phyloP scores from a whole-genome alignment of 345 rosid genomes.

The Punica granatum region DNA sequence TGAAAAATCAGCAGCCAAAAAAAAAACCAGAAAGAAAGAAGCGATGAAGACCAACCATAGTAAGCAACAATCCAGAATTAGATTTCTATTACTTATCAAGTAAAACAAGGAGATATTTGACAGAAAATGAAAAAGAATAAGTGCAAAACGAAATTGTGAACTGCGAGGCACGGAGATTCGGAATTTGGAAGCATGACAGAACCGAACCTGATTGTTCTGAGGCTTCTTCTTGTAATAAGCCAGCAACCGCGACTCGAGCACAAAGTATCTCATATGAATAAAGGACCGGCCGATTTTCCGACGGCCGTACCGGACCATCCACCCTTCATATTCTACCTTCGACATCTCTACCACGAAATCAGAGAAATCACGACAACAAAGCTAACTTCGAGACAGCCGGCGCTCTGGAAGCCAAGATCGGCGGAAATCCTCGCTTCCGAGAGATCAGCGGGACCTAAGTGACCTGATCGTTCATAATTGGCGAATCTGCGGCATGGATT shows the following conservation, averaged over 20 bases:
- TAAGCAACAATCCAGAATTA: background rate
- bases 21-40: background rate
- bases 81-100: background rate
- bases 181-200: background rate
- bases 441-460: background rate
- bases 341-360: slow-evolving; percentile 21
- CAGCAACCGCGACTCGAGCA: slow-evolving; percentile 82
- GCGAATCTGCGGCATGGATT: background rate
- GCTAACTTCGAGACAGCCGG: background rate
- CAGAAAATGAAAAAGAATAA: background rate
- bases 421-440: background rate
- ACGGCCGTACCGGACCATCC: slow-evolving; percentile 99
- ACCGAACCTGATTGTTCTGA: slow-evolving; percentile 72
- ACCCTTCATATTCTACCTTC: slow-evolving; percentile 90
- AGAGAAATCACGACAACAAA: too few relatives aligned
- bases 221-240: slow-evolving; percentile 99
- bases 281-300: slow-evolving; percentile 95
- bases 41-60: background rate
- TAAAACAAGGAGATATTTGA: background rate
- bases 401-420: slow-evolving; percentile 5
- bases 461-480: slow-evolving; percentile 8
- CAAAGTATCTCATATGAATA: slow-evolving; percentile 95
- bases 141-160: background rate
- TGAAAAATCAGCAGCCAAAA: background rate
- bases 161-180: background rate